Percentiles rank a stretch among this genome's conserved stretches.
Evolutionary conservation across 257 asterid genomes (phyloP).

Genomic region (Gentiana macrophylla): DNA sequence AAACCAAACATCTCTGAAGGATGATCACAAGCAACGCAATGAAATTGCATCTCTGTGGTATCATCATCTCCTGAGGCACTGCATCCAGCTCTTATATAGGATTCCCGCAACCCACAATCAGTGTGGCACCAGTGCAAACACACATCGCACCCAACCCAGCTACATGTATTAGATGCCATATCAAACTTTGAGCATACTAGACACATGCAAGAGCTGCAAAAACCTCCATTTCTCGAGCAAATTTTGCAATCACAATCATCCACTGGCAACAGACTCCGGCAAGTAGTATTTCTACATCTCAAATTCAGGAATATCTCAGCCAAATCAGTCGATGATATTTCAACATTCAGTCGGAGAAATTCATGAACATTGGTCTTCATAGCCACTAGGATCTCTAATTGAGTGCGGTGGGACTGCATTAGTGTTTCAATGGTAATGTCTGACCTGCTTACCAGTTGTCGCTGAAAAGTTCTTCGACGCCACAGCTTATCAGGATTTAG

Average conservation of each 20-base stretch:
- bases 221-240: slow-evolving; percentile 59
- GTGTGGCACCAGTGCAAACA: slow-evolving; percentile 99
- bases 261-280: slow-evolving; percentile 69
- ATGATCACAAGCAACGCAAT: slow-evolving; percentile 92
- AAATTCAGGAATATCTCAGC: slow-evolving; percentile 71
- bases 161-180: slow-evolving; percentile 84
- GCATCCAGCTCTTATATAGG: slow-evolving; percentile 65
- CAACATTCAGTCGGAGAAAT: slow-evolving; percentile 40
- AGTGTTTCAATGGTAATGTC: slow-evolving; percentile 59
- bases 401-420: slow-evolving; percentile 45
- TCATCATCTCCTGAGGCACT: slow-evolving; percentile 60
- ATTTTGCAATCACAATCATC: slow-evolving; percentile 91
- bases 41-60: slow-evolving; percentile 85
- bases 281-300: slow-evolving; percentile 69
- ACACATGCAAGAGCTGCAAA: slow-evolving; percentile 97
- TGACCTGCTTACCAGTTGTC: slow-evolving; percentile 52
- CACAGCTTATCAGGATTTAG: slow-evolving; percentile 50
- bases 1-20: slow-evolving; percentile 99
- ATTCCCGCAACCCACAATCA: slow-evolving; percentile 84
- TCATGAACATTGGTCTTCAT: slow-evolving; percentile 73
- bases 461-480: slow-evolving; percentile 77
- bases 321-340: slow-evolving; percentile 48
- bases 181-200: slow-evolving; percentile 94
- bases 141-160: slow-evolving; percentile 98
- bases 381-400: slow-evolving; percentile 80